Conservation (phyloP, 2,329 filamentous ascomycete species). For the Nemania bipapillata region DNA sequence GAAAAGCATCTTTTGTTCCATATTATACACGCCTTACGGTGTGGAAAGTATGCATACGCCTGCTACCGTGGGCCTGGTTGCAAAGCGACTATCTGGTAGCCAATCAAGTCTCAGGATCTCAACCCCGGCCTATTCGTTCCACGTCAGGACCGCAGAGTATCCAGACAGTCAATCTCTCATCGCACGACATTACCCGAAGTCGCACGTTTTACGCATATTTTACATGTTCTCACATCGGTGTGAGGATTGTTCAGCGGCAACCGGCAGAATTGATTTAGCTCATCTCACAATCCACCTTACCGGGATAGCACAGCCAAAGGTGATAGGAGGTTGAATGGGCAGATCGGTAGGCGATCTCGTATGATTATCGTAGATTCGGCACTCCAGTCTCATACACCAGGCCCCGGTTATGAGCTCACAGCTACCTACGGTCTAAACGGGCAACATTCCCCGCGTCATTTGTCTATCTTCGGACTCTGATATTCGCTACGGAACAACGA, state of each 20-base stretch:
- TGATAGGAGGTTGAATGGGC: background rate
- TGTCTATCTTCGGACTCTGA: background rate
- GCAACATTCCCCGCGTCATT: background rate
- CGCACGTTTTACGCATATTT: constrained; percentile 5
- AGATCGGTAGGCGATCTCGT: background rate
- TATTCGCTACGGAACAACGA: background rate
- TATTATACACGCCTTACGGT: background rate
- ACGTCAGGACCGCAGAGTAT: background rate
- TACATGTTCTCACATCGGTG: background rate
- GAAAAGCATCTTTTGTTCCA: background rate
- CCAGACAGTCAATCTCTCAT: background rate
- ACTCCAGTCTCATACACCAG: background rate
- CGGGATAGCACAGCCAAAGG: background rate
- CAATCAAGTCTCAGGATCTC: background rate
- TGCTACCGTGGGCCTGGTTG: background rate
- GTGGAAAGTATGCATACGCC: no score
- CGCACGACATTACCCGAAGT: constrained; percentile 5
- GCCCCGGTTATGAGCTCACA: background rate
- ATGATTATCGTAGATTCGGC: constrained; percentile 7
- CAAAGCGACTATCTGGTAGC: background rate
- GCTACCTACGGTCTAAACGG: background rate
- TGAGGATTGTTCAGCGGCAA: background rate
- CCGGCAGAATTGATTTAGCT: background rate
- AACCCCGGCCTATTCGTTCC: background rate
- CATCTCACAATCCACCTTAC: background rate